Conservation (phyloP, 2,329 filamentous ascomycete species). For the Cordyceps farinosa region DNA sequence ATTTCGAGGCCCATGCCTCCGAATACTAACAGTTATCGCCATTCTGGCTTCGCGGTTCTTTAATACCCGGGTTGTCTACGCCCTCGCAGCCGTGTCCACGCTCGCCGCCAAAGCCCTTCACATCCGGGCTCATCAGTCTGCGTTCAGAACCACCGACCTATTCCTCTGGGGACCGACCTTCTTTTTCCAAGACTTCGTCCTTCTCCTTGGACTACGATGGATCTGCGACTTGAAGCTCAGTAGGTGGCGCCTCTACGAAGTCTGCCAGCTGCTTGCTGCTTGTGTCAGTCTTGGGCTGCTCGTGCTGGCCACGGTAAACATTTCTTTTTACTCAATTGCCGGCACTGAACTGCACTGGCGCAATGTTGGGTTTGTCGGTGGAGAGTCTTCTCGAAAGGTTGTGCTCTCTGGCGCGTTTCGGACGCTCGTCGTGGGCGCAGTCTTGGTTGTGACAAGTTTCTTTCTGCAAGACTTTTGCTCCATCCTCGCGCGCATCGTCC, state of each 20-base stretch:
- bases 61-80: constrained; percentile 1
- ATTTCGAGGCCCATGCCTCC: neutral
- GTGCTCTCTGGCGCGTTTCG: constrained; percentile 27
- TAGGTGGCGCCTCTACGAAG: neutral
- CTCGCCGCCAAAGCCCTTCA: constrained; percentile 3
- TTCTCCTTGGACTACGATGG: neutral
- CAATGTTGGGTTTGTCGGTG: constrained; percentile 25
- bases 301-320: constrained; percentile 18
- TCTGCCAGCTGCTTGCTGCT: neutral
- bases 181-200: neutral
- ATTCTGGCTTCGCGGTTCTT: neutral
- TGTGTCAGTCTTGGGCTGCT: neutral
- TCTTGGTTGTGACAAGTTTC: constrained; percentile 21
- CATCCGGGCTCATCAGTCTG: constrained; percentile 1
- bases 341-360: constrained; percentile 30
- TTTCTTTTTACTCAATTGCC: constrained; percentile 31
- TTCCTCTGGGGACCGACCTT: constrained; percentile 14
- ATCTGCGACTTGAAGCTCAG: neutral
- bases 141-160: neutral
- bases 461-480: constrained; percentile 24
- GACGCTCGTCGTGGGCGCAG: constrained; percentile 16
- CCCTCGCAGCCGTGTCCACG: neutral
- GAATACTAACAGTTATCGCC: neutral
- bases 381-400: constrained; percentile 24
- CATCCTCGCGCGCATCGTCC: constrained; percentile 19